Evolutionary conservation across 2,329 filamentous ascomycete species (phyloP), one percentile per base, ranked within the genome.

Genomic region (Fusarium multiceps): DNA sequence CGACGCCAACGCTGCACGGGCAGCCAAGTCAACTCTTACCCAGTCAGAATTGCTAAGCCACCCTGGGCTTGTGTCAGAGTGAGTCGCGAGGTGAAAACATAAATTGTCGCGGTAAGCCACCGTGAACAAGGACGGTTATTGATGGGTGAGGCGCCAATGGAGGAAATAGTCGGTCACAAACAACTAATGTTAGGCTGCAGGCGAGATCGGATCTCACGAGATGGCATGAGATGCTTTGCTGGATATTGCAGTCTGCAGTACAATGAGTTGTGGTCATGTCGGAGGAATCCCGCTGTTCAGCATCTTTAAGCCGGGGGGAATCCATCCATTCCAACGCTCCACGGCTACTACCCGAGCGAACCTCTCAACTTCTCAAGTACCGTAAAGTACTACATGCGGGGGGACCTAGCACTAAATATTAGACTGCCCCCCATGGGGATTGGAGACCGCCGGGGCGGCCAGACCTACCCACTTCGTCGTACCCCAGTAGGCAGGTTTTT

Each of bases 361-460:
- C 47, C 41, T 21, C 11, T 12, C 27, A 28, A 67, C 42, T 42
- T 21, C 14, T n/a, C n/a, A 67, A 67, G 64, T 67, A 67, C 64
- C 64, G 50, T 43, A 14, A 27, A 30, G 51, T 62, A 69, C 32
- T n/a, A n/a, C 46, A 59, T 61, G 53, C 63, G 63, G 63, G 63
- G 63, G 55, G 37, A 65, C 34, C 16, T 37, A 18, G 42, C 61
- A 34, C 48, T 60, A 27, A 55, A 27, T 25, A 28, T 43, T 54
- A 27, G 61, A 27, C 32, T 41, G 32, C 58, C 63, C 59, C 59
- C 60, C 42, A 48, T 45, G 55, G 63, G 63, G 66, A 51, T 75
- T 73, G 73, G 69, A 73, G 73, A 74, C 71, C 51, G n/a, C 46
- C 34, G 34, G 27, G 27, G 55, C 25, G 45, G 32, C 54, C 37